Evolutionary conservation across 768 basidiomycete species (phyloP).

Genomic region (Mycena rebaudengoi): DNA sequence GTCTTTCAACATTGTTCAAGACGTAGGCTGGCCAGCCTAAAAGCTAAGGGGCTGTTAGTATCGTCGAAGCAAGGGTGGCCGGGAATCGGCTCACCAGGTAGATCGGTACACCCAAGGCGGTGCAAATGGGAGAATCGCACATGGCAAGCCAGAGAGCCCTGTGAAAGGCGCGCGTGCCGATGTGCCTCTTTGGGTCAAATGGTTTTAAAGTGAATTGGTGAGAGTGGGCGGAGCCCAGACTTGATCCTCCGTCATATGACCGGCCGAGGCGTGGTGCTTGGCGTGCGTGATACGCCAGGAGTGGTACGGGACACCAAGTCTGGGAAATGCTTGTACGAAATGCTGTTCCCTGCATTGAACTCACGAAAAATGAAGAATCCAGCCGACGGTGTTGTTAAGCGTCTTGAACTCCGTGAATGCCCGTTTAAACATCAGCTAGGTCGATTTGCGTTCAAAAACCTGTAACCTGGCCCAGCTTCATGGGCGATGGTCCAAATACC

Average conservation of each 20-base stretch:
- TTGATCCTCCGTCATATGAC: conserved; percentile 93
- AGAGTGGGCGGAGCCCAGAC: conserved; percentile 94
- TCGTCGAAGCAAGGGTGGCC: not conserved
- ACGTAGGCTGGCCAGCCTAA: conserved; percentile 76
- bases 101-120: conserved; percentile 55
- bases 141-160: conserved; percentile 85
- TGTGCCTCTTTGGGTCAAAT: conserved; percentile 68
- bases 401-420: conserved; percentile 92
- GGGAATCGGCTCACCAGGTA: conserved; percentile 69
- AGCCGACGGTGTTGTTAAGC: conserved; percentile 93
- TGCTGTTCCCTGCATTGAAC: conserved; percentile 43
- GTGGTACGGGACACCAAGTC: conserved; percentile 95
- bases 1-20: conserved; percentile 70
- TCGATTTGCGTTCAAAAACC: no score
- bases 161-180: conserved; percentile 70
- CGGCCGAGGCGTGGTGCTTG: conserved; percentile 95
- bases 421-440: not conserved
- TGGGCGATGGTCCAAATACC: conserved; percentile 84
- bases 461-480: conserved; percentile 85
- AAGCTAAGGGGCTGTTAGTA: conserved; percentile 42
- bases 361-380: conserved; percentile 84
- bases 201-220: conserved; percentile 69
- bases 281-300: conserved; percentile 94
- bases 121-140: conserved; percentile 89
- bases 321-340: conserved; percentile 40